Percentiles rank a stretch among this genome's conserved stretches.
Conservation (phyloP, 1,139 yeast genomes). For the Pichia sp. region DNA sequence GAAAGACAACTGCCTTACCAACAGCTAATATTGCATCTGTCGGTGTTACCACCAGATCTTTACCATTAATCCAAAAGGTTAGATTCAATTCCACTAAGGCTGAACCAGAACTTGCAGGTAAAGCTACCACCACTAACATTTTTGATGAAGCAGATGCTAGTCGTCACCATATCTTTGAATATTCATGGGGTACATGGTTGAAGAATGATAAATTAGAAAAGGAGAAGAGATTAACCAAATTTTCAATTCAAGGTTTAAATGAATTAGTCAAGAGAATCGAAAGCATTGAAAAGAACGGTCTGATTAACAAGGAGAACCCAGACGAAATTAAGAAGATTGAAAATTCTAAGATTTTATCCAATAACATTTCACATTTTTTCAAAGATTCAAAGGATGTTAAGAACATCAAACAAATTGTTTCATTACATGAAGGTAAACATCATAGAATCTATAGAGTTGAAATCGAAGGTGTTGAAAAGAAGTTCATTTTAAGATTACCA, state of each 20-base stretch:
- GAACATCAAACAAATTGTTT: constrained; percentile 67
- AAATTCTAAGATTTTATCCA: constrained; percentile 18
- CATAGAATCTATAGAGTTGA: constrained; percentile 79
- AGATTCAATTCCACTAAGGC: constrained; percentile 13
- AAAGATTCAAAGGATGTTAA: constrained; percentile 16
- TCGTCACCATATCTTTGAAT: constrained; percentile 75
- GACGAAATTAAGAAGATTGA: constrained; percentile 22
- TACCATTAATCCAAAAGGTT: constrained; percentile 1
- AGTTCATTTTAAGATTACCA: constrained; percentile 80
- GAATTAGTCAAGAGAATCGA: constrained; percentile 22
- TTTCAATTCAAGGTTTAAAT: constrained; percentile 76
- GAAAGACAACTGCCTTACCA: neutral
- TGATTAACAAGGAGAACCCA: constrained; percentile 21
- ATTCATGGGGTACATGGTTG: constrained; percentile 96
- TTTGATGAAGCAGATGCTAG: constrained; percentile 49
- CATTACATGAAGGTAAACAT: constrained; percentile 92
- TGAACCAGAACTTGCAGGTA: neutral
- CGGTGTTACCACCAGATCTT: neutral
- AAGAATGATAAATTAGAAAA: constrained; percentile 73
- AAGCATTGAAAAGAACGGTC: constrained; percentile 9
- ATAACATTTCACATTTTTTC: constrained; percentile 22
- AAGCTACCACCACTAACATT: constrained; percentile 15
- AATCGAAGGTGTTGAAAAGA: constrained; percentile 35
- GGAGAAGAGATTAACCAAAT: constrained; percentile 73
- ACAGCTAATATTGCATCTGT: neutral